Percentiles rank a stretch among this genome's conserved stretches.
Conservation (phyloP, 2,329 filamentous ascomycete species). For the Cordyceps cicadae region DNA sequence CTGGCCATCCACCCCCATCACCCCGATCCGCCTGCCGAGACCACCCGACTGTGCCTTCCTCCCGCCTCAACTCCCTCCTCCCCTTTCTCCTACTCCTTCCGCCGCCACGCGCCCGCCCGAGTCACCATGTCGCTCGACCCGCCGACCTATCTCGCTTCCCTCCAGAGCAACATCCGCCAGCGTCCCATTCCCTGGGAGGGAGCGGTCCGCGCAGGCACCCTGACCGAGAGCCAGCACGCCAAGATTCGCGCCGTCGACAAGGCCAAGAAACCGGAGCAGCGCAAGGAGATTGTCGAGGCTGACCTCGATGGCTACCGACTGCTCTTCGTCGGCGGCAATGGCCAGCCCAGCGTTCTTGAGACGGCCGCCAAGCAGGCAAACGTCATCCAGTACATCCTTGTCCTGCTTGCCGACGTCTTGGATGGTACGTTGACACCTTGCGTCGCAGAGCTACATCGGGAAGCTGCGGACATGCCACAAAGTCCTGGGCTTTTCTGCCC, state of each 20-base stretch:
- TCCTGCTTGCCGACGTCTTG: slow-evolving; percentile 78
- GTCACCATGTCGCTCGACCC: slow-evolving; percentile 78
- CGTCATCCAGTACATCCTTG: slow-evolving; percentile 90
- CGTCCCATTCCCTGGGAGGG: slow-evolving; percentile 97
- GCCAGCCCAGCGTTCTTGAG: slow-evolving; percentile 66
- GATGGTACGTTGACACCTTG: slow-evolving; percentile 51
- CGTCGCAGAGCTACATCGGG: background rate
- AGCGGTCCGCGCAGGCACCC: slow-evolving; percentile 83
- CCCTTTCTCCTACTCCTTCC: background rate
- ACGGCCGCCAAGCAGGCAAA: slow-evolving; percentile 77
- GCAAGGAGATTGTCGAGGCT: slow-evolving; percentile 70
- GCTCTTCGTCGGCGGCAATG: slow-evolving; percentile 70
- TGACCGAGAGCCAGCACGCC: slow-evolving; percentile 87
- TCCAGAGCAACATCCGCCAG: slow-evolving; percentile 95
- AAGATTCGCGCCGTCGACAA: slow-evolving; percentile 97
- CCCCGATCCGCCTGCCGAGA: slow-evolving; percentile 7
- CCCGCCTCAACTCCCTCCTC: slow-evolving; percentile 5
- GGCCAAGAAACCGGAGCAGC: slow-evolving; percentile 75
- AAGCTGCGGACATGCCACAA: slow-evolving; percentile 3
- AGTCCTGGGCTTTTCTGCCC: background rate
- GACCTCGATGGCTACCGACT: slow-evolving; percentile 73
- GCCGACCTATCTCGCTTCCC: slow-evolving; percentile 72
- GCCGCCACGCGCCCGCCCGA: slow-evolving; percentile 18
- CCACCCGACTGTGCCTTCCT: slow-evolving; percentile 4
- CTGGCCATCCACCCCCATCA: slow-evolving; percentile 10